Evolutionary conservation across 306 rosid genomes (phyloP).

Genomic region (Purshia tridentata): DNA sequence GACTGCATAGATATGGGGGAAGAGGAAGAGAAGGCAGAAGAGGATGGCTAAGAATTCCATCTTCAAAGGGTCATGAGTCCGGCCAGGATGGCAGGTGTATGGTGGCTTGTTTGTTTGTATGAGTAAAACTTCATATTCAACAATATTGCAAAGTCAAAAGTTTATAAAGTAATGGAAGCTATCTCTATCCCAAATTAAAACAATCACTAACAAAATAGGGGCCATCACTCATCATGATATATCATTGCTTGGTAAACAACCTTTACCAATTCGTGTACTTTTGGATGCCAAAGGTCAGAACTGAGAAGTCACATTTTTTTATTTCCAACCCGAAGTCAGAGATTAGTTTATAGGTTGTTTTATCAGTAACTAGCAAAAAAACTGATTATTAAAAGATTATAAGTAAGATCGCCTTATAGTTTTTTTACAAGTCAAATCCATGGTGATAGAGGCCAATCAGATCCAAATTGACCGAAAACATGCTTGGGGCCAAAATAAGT

Average conservation of each 20-base stretch:
- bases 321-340: conserved; percentile 5
- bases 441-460: no score
- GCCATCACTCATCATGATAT: conserved; percentile 15
- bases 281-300: neutral
- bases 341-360: neutral
- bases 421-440: no score
- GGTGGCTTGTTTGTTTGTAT: conserved; percentile 1
- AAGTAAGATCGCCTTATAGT: neutral
- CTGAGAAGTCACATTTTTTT: neutral
- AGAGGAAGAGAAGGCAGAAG: conserved; percentile 31
- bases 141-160: conserved; percentile 37
- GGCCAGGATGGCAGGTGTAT: conserved; percentile 11
- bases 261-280: conserved; percentile 8
- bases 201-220: neutral
- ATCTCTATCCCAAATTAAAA: neutral
- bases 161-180: conserved; percentile 19
- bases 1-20: conserved; percentile 29
- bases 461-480: no score
- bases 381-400: neutral
- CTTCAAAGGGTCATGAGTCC: conserved; percentile 26
- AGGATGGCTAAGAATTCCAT: conserved; percentile 37
- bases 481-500: no score
- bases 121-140: conserved; percentile 11
- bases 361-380: no score
- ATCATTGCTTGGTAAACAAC: neutral